phyloP scores from a whole-genome alignment of 1,139 yeast species.

The Eremothecium sinecaudum region DNA sequence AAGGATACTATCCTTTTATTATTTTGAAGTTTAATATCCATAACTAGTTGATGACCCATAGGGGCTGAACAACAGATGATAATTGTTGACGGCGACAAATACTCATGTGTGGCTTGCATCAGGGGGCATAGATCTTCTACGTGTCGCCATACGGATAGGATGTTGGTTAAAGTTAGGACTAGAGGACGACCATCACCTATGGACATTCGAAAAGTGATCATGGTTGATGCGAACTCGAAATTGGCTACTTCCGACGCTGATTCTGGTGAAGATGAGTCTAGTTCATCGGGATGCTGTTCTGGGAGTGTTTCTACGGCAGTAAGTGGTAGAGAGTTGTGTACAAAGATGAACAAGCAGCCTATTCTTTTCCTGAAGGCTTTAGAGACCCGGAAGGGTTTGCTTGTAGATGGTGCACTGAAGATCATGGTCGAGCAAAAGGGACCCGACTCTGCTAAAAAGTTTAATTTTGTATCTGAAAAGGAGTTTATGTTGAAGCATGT shows the following conservation, averaged over 20 bases:
- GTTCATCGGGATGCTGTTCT: not conserved
- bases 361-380: conserved; percentile 25
- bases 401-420: conserved; percentile 26
- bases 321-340: conserved; percentile 11
- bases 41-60: no score
- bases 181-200: conserved; percentile 63
- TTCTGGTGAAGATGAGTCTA: conserved; percentile 2
- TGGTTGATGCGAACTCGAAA: conserved; percentile 27
- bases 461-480: conserved; percentile 21
- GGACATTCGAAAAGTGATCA: conserved; percentile 28
- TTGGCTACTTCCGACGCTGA: conserved; percentile 11
- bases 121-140: conserved; percentile 87
- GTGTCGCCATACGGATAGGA: conserved; percentile 73
- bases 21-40: no score
- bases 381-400: conserved; percentile 23
- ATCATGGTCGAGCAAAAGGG: conserved; percentile 19
- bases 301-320: not conserved
- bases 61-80: no score
- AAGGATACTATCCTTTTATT: no score
- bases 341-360: conserved; percentile 26
- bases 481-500: conserved; percentile 18
- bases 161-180: conserved; percentile 75
- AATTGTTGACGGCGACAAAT: conserved; percentile 70
- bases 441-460: conserved; percentile 9
- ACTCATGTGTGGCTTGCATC: conserved; percentile 86